Conservation (phyloP, 1,284 basidiomycete species). For the Microstroma glucosiphilum region DNA sequence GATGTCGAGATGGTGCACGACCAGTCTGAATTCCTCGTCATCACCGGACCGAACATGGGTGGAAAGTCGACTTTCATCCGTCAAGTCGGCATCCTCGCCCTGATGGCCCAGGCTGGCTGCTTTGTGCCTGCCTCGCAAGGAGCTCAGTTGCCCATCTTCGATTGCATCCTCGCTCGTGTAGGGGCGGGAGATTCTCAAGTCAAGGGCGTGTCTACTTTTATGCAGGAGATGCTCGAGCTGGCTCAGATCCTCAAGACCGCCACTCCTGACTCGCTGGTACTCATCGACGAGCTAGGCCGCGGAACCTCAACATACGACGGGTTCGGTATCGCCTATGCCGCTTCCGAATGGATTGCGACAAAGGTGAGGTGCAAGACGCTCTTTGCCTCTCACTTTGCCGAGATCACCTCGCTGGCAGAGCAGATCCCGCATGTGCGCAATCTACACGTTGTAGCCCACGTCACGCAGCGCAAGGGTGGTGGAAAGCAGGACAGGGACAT, state of each 20-base stretch:
- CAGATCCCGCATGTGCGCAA: conserved; percentile 84
- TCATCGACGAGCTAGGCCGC: conserved; percentile 95
- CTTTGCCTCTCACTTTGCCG: conserved; percentile 98
- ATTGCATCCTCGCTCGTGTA: conserved; percentile 90
- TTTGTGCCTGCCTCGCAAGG: conserved; percentile 68
- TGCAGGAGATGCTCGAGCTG: conserved; percentile 99
- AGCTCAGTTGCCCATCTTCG: conserved; percentile 83
- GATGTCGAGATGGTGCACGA: conserved; percentile 78
- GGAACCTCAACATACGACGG: conserved; percentile 99
- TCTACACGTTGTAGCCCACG: conserved; percentile 89
- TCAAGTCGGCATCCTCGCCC: conserved; percentile 80
- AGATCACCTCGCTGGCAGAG: conserved; percentile 83
- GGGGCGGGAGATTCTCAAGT: conserved; percentile 96
- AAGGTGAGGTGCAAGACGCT: conserved; percentile 69
- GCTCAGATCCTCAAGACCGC: conserved; percentile 87
- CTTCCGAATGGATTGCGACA: conserved; percentile 90
- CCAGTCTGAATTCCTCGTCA: conserved; percentile 77
- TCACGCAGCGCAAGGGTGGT: conserved; percentile 53
- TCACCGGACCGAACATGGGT: conserved; percentile 79
- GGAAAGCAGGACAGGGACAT: conserved; percentile 60
- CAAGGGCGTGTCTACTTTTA: conserved; percentile 96
- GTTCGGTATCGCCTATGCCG: conserved; percentile 97
- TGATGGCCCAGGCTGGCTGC: conserved; percentile 87
- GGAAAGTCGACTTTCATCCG: conserved; percentile 86
- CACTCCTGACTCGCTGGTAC: conserved; percentile 84